Conservation (phyloP, 2,329 filamentous ascomycete species). For the Colletotrichum cuscutae region DNA sequence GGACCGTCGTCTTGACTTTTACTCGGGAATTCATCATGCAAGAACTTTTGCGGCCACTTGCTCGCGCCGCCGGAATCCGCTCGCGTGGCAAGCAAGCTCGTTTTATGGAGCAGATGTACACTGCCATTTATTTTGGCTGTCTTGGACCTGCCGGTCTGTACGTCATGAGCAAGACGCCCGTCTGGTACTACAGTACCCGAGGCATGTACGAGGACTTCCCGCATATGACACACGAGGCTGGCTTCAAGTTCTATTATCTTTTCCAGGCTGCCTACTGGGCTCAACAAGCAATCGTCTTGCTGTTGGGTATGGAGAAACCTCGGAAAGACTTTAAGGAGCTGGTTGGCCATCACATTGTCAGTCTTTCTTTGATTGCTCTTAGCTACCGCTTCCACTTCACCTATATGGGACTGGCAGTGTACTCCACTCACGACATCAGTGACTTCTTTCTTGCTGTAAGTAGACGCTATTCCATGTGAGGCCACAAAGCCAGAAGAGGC, state of each 20-base stretch:
- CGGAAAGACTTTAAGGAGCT: slow-evolving; percentile 96
- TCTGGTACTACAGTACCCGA: slow-evolving; percentile 94
- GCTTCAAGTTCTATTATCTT: slow-evolving; percentile 96
- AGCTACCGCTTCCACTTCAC: slow-evolving; percentile 98
- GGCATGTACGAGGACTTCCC: slow-evolving; percentile 93
- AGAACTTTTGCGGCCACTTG: slow-evolving; percentile 81
- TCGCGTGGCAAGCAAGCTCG: slow-evolving; percentile 83
- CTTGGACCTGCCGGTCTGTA: slow-evolving; percentile 87
- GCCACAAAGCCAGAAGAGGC: not conserved
- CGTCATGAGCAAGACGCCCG: slow-evolving; percentile 89
- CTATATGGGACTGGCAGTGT: slow-evolving; percentile 92
- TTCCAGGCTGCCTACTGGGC: slow-evolving; percentile 96
- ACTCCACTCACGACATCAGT: slow-evolving; percentile 92
- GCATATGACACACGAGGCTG: slow-evolving; percentile 80
- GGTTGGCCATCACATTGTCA: slow-evolving; percentile 91
- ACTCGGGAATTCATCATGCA: slow-evolving; percentile 98
- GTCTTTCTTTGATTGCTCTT: slow-evolving; percentile 81
- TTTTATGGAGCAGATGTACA: slow-evolving; percentile 98
- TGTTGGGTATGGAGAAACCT: slow-evolving; percentile 90
- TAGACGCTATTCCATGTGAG: slow-evolving; percentile 28
- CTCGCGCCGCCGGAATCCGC: slow-evolving; percentile 74
- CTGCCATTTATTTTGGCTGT: slow-evolving; percentile 86
- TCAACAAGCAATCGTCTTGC: slow-evolving; percentile 89
- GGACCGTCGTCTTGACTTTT: slow-evolving; percentile 89
- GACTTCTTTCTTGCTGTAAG: slow-evolving; percentile 95